A percentile compares a stretch with the other conserved stretches of the same genome.
Evolutionary conservation across 495 filamentous ascomycete genomes (phyloP).

Genomic region (Penicillium antarcticum): DNA sequence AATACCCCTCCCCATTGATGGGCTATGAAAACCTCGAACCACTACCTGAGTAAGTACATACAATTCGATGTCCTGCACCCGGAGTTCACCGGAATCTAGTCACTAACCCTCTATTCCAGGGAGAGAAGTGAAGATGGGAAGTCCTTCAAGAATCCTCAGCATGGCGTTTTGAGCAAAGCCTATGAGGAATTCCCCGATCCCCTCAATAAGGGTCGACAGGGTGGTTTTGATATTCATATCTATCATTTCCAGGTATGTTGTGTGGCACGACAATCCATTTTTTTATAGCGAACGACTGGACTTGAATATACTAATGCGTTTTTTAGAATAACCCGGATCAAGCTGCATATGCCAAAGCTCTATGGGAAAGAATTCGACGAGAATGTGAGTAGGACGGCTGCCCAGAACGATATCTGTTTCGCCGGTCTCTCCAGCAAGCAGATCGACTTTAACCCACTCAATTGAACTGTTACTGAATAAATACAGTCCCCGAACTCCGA

Average conservation of each 20-base stretch:
- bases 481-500: constrained; percentile 74
- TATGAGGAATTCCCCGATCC: constrained; percentile 66
- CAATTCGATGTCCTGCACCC: background rate
- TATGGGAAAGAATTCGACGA: constrained; percentile 74
- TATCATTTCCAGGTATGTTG: constrained; percentile 59
- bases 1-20: constrained; percentile 63
- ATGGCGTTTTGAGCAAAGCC: constrained; percentile 54
- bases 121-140: constrained; percentile 60
- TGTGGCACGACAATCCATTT: background rate
- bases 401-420: background rate
- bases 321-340: constrained; percentile 57
- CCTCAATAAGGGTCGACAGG: constrained; percentile 55
- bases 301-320: background rate
- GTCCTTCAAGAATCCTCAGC: constrained; percentile 57
- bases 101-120: constrained; percentile 19
- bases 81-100: background rate
- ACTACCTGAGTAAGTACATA: constrained; percentile 53
- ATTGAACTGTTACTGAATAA: background rate
- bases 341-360: constrained; percentile 59
- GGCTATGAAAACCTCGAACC: constrained; percentile 63
- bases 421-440: background rate
- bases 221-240: constrained; percentile 76
- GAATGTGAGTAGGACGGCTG: constrained; percentile 60
- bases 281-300: background rate
- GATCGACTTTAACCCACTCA: background rate